Evolutionary conservation across 2,329 filamentous ascomycete species (phyloP).

Genomic region (Ophiosphaerella herpotricha): DNA sequence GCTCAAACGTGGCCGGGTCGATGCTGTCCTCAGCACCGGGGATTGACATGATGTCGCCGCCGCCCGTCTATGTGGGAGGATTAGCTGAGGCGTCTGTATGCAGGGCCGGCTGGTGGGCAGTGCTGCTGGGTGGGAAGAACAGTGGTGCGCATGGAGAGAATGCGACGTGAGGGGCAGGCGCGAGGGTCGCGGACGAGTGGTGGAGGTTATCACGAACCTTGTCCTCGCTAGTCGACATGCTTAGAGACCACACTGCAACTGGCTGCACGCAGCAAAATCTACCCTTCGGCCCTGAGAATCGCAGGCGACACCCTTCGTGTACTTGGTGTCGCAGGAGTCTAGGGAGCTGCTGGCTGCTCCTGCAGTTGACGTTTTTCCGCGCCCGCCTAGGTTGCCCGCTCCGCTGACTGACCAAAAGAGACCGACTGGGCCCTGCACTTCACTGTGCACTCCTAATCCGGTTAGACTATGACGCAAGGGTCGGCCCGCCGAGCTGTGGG

Average conservation of each 20-base stretch:
- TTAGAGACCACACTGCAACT: slow-evolving; percentile 12
- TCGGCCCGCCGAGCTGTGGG: slow-evolving; percentile 37
- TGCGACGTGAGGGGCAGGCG: slow-evolving; percentile 13
- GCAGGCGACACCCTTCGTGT: slow-evolving; percentile 22
- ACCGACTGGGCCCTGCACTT: slow-evolving; percentile 19
- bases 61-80: slow-evolving; percentile 26
- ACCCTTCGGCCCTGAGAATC: slow-evolving; percentile 17
- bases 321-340: slow-evolving; percentile 24
- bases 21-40: slow-evolving; percentile 75
- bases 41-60: slow-evolving; percentile 48
- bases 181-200: slow-evolving; percentile 13
- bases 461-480: slow-evolving; percentile 41
- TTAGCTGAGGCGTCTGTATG: slow-evolving; percentile 2
- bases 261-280: slow-evolving; percentile 8
- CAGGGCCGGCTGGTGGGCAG: neutral
- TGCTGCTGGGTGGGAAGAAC: neutral
- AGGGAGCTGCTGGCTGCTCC: neutral
- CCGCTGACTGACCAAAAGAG: slow-evolving; percentile 5
- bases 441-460: slow-evolving; percentile 27
- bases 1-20: slow-evolving; percentile 80
- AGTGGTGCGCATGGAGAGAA: slow-evolving; percentile 3
- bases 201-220: slow-evolving; percentile 45
- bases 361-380: slow-evolving; percentile 19
- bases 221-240: slow-evolving; percentile 45
- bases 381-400: slow-evolving; percentile 18